Evolutionary conservation across 2,329 filamentous ascomycete species (phyloP), one percentile per base, ranked within the genome.

Genomic region (Tolypocladium endophyticum): DNA sequence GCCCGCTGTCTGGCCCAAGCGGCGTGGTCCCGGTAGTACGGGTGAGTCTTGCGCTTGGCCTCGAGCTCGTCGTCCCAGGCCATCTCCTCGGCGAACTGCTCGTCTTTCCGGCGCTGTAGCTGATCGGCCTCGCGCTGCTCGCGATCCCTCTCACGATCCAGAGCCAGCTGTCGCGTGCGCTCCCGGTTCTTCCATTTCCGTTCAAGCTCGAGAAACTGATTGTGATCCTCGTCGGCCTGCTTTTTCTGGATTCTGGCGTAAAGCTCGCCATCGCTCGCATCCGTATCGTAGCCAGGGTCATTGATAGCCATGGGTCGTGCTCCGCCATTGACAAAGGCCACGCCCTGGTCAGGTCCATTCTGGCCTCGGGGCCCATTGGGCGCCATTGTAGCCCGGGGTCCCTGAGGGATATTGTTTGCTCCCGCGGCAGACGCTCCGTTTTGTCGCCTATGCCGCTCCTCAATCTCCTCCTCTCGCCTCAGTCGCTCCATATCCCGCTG

Each of bases 11-110:
- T 86, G 60, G 88, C 86, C 92, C 93, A 99, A 28, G 85, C 82
- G 47, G 87, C 88, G 56, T 88, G 89, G 67, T 99, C 93, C 56
- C 87, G 81, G 74, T 97, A 97, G 77, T 97, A 99, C 45, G 89
- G 82, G 62, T 92, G 86, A 3, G 78, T 76, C 73, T 90, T 92
- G 30, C 87, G 82, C 23, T 79, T 80, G 8, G 84, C 82, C 74
- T 97, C 92, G n/a, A 82, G 77, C 66, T 96, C 92, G 67, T 99
- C 94, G 66, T 97, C 88, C 84, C 92, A 97, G n/a, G 87, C 85
- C 69, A 78, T 78, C 60, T 82, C 79, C 43, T 76, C 71, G 54
- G 81, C 81, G 16, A 96, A 80, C 60, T 88, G 83, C 66, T 89
- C 85, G 9, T 88, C 83, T 74, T 88, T 86, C 56, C 86, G 84